phyloP scores from a whole-genome alignment of 2,329 filamentous ascomycete species.

The Ceratocystis cacaofunesta region DNA sequence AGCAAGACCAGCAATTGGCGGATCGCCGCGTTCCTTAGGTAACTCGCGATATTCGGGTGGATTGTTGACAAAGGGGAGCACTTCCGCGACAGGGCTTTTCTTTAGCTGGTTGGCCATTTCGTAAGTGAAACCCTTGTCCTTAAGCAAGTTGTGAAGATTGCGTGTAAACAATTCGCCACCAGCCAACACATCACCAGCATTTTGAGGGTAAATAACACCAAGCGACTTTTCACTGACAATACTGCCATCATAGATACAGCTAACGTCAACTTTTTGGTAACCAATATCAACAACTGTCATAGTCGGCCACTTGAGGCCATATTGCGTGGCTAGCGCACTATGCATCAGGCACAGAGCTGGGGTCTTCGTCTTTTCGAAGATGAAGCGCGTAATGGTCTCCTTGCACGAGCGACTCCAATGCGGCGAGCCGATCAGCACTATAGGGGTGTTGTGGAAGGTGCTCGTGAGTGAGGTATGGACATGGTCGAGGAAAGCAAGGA shows the following conservation, averaged over 20 bases:
- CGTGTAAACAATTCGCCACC: slow-evolving; percentile 81
- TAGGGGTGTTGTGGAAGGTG: slow-evolving; percentile 89
- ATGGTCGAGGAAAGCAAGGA: slow-evolving; percentile 85
- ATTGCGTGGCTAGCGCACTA: slow-evolving; percentile 73
- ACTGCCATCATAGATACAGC: slow-evolving; percentile 70
- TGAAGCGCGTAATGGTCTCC: slow-evolving; percentile 78
- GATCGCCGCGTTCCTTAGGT: slow-evolving; percentile 27
- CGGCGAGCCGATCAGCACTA: slow-evolving; percentile 78
- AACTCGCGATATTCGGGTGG: slow-evolving; percentile 34
- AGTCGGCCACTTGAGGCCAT: slow-evolving; percentile 59
- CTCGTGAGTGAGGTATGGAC: slow-evolving; percentile 80
- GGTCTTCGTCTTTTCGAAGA: slow-evolving; percentile 94
- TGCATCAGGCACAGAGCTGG: slow-evolving; percentile 85
- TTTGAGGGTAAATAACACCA: slow-evolving; percentile 37
- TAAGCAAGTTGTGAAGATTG: slow-evolving; percentile 52
- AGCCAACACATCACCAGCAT: slow-evolving; percentile 34
- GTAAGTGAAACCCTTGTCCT: slow-evolving; percentile 41
- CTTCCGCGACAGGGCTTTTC: slow-evolving; percentile 50
- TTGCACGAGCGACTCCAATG: slow-evolving; percentile 80
- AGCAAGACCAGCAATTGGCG: slow-evolving; percentile 11
- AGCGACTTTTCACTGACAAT: slow-evolving; percentile 53
- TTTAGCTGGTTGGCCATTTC: slow-evolving; percentile 60
- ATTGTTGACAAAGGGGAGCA: slow-evolving; percentile 40
- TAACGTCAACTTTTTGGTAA: slow-evolving; percentile 82
- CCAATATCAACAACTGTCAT: slow-evolving; percentile 86